Evolutionary conservation across 371 early-diverging fungal genomes (phyloP), one percentile per base, ranked within the genome.

Genomic region (Dipsacomyces acuminosporus): DNA sequence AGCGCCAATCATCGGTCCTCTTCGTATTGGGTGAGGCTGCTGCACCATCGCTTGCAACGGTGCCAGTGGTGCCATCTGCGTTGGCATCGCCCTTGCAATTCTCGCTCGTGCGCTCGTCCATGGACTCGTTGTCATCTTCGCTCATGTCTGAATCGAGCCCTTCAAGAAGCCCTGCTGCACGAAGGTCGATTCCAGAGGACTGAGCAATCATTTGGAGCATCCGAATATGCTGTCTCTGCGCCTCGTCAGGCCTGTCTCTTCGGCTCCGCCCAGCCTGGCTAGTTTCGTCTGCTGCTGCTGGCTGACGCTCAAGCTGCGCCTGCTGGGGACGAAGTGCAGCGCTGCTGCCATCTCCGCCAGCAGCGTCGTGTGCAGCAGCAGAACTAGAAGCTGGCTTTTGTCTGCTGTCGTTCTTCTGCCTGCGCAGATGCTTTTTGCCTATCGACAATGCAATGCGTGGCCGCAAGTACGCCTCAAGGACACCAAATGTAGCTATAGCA

Each of bases 401-500:
- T 3, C 3, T 30, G 21, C 9, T 52, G 25, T 8, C 7, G 14
- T 11, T 17, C 41, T 15, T n/a, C 18, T 13, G 21, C 11, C 30
- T 11, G n/a, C 17, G 54, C 14, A 36, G 26, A 33, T 18, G 44
- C 18, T 25, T 30, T 21, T 30, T 44, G 23, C 51, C 35, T 3
- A 49, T 23, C 18, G 63, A 46, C 5, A 61, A 45, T n/a, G 74
- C 48, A 20, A 88, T 59, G 0, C 83, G 74, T 1, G 81, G 74
- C 21, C 82, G 78, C 23, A 91, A 63, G 51, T 84, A 91, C 17
- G 89, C 87, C 56, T 91, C 91, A 8, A 93, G 56, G 1, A 83
- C 82, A 40, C 82, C 76, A 69, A 90, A 88, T 0, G 89, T 85
- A 3, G 90, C 89, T 4, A 91, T 80, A 5, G 93, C 91, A 71